Conservation (phyloP, 768 basidiomycete genomes). For the Kwoniella newhampshirensis region DNA sequence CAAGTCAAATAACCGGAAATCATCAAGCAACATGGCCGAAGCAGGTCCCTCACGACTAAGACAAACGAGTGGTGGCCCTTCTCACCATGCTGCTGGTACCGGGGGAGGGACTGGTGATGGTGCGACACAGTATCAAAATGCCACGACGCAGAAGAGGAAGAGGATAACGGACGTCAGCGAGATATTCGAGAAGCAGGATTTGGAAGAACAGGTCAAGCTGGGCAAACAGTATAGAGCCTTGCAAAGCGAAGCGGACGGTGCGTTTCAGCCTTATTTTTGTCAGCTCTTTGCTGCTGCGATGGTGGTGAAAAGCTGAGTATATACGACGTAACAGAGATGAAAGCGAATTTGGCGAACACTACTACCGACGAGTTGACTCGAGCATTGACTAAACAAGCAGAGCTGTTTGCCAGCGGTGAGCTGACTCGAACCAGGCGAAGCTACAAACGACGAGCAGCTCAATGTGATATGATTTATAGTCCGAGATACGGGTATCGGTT, state of each 20-base stretch:
- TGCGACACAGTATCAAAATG: too few relatives aligned
- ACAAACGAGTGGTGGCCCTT: neutral
- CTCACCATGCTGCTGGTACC: too few relatives aligned
- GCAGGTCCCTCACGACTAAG: constrained; percentile 16
- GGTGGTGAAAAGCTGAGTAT: neutral
- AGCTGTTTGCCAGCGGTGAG: constrained; percentile 26
- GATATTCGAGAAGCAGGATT: constrained; percentile 26
- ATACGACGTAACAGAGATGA: constrained; percentile 17
- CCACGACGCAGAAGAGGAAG: constrained; percentile 19
- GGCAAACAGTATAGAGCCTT: constrained; percentile 27
- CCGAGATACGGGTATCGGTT: constrained; percentile 79
- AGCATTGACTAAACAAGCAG: constrained; percentile 14
- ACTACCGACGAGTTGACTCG: constrained; percentile 18
- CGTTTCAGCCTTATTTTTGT: constrained; percentile 6
- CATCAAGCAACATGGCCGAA: constrained; percentile 5
- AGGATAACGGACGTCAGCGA: constrained; percentile 22
- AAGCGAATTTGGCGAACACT: constrained; percentile 29
- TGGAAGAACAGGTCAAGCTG: constrained; percentile 27
- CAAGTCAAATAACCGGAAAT: too few relatives aligned
- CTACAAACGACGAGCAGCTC: neutral
- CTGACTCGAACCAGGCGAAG: neutral
- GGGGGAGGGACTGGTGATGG: too few relatives aligned
- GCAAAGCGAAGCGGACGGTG: constrained; percentile 38
- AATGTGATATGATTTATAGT: constrained; percentile 12
- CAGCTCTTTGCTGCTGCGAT: neutral